Base-by-base conservation (phyloP, 257 asterid genomes). In the Henckelia pumila region DNA sequence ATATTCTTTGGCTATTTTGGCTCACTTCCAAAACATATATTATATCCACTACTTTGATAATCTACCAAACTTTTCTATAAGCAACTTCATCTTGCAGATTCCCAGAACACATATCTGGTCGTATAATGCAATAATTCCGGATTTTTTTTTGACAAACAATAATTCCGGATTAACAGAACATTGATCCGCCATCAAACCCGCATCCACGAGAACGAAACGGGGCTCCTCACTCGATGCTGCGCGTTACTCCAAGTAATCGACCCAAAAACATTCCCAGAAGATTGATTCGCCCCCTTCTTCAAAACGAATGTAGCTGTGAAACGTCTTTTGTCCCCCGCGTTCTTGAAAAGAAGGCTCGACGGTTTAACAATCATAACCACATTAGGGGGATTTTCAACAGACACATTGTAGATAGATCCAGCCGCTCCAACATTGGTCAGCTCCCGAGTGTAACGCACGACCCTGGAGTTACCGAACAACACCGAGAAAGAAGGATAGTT, bases 401-500 rank as follows among this genome's bases (percentile, higher is more conserved):
- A 33, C 0, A 82, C 88, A 6, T 69, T 63, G 63, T 91, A 91
- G 30, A 59, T 59, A 0, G 95, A 75, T 17, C 86, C 86, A 0
- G 77, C 78, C 33, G 72, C 79, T 11, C 91, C 97, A 14, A 91
- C 97, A 28, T 91, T 91, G 13, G 91, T 86, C 76, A 91, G 71
- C 47, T 24, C 72, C 0, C 95, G 83, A 30, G 89, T 77, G 86
- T 88, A 91, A 24, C 88, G 62, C 6, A 82, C 91, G 29, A 82
- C 91, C 68, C 92, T 79, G 2, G 95, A 82, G 66, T 75, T 81
- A 73, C 83, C 84, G 0, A 91, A 91, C 66, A 86, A 30, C 28
- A 85, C 85, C 0, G 97, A 86, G 82, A 91, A 91, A 0, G 95
- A 91, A 0, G 97, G 97, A 57, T 91, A 91, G 79, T 91, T 91